These are phyloP conservation scores for Chamaecrista fasciculata DNA, from an alignment of 306 rosid genomes.

Conservation along the genomic window DNA sequence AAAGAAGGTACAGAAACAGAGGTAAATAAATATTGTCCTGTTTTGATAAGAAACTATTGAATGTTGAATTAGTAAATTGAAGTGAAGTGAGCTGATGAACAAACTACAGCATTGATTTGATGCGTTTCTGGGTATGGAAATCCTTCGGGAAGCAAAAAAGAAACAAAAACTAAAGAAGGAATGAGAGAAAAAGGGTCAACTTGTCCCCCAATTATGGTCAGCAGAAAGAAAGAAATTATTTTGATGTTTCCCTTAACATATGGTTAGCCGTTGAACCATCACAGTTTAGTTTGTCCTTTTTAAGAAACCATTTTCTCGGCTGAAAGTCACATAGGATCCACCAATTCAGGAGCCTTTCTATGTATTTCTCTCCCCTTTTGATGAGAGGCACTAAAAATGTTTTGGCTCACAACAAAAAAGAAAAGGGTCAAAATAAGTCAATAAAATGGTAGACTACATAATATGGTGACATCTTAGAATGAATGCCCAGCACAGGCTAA, in stretches of 20 bases:
- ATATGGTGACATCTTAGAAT: not conserved
- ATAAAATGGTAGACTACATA: not conserved
- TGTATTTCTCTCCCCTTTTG: slow-evolving; percentile 20
- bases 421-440: not conserved
- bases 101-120: slow-evolving; percentile 7
- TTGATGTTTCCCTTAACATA: slow-evolving; percentile 27
- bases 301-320: slow-evolving; percentile 39
- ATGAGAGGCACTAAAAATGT: slow-evolving; percentile 20
- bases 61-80: not conserved
- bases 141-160: slow-evolving; percentile 27
- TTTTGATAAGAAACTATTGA: not conserved
- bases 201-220: slow-evolving; percentile 25
- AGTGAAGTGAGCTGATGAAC: not conserved
- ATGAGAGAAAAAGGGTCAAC: slow-evolving; percentile 35
- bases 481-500: not conserved
- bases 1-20: not conserved
- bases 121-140: slow-evolving; percentile 22
- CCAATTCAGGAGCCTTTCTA: slow-evolving; percentile 41
- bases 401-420: not conserved
- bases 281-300: slow-evolving; percentile 41
- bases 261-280: slow-evolving; percentile 26
- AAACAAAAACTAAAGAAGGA: slow-evolving; percentile 22
- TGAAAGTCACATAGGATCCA: slow-evolving; percentile 52
- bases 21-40: not conserved
- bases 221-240: slow-evolving; percentile 33